These are phyloP conservation scores for Artemisia argyi DNA, from an alignment of 129 eudicot genomes.

Conservation along the genomic window DNA sequence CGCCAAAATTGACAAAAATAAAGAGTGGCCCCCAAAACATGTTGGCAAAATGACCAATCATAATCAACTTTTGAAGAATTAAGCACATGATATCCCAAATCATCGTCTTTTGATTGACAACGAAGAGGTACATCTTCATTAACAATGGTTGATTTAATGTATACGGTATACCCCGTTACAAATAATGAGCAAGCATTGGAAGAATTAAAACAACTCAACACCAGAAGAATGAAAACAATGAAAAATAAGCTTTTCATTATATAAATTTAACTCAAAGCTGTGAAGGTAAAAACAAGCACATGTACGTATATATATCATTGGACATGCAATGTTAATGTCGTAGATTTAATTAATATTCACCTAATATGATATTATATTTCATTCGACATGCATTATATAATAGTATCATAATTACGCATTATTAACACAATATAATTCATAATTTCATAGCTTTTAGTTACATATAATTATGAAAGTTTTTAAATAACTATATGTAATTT, in stretches of 20 bases:
- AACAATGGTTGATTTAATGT: conserved; percentile 9
- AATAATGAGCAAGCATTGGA: background rate
- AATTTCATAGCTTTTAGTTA: too few relatives aligned
- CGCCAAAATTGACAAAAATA: conserved; percentile 9
- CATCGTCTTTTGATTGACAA: conserved; percentile 10
- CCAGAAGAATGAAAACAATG: background rate
- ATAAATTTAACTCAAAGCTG: background rate
- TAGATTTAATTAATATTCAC: background rate
- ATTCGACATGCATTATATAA: too few relatives aligned
- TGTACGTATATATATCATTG: background rate
- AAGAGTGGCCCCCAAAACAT: background rate
- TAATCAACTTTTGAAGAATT: conserved; percentile 7
- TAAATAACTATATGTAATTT: too few relatives aligned
- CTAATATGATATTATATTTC: background rate
- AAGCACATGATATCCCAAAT: conserved; percentile 17
- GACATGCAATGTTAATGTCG: background rate
- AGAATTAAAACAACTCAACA: background rate
- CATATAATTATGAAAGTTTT: too few relatives aligned
- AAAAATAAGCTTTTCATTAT: conserved; percentile 3
- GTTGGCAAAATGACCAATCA: conserved; percentile 1
- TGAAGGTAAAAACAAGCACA: background rate
- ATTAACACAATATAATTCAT: too few relatives aligned
- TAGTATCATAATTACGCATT: too few relatives aligned
- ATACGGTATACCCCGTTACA: background rate
- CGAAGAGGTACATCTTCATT: conserved; percentile 1